A percentile compares a stretch with the other conserved stretches of the same genome.
These are phyloP conservation scores for Cryptosporidium bovis DNA, from an alignment of 169 alveolate species.

Conservation along the genomic window DNA sequence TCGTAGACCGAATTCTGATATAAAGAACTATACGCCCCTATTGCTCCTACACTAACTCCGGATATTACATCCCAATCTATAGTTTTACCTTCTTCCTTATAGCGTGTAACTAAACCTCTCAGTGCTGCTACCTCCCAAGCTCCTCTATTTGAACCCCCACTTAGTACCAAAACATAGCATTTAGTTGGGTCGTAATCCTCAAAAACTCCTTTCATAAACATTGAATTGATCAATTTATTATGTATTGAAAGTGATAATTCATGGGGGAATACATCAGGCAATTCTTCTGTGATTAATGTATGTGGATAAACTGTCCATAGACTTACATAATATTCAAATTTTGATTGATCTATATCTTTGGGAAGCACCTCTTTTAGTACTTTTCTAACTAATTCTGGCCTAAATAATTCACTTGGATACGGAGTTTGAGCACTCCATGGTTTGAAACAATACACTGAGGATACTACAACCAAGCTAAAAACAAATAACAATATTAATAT, in stretches of 20 bases:
- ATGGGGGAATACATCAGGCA: slow-evolving; percentile 47
- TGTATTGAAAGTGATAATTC: slow-evolving; percentile 36
- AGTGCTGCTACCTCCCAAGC: slow-evolving; percentile 75
- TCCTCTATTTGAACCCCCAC: slow-evolving; percentile 75
- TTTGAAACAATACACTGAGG: background rate
- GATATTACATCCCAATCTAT: slow-evolving; percentile 69
- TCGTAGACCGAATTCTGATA: slow-evolving; percentile 41
- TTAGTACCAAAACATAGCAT: slow-evolving; percentile 53
- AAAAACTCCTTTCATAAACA: slow-evolving; percentile 18
- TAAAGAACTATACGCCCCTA: slow-evolving; percentile 54
- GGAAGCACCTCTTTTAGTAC: slow-evolving; percentile 54
- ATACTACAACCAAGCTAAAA: background rate
- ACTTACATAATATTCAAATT: slow-evolving; percentile 16
- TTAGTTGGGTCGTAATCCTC: slow-evolving; percentile 47
- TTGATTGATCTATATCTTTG: background rate
- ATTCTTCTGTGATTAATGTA: slow-evolving; percentile 21
- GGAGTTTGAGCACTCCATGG: slow-evolving; percentile 74
- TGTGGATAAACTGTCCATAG: slow-evolving; percentile 74
- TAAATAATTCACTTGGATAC: slow-evolving; percentile 31
- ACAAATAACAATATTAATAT: background rate
- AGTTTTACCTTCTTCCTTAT: slow-evolving; percentile 41
- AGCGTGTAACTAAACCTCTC: slow-evolving; percentile 49
- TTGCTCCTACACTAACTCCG: slow-evolving; percentile 73
- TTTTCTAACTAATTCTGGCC: slow-evolving; percentile 17
- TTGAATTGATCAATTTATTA: background rate